Percentiles rank a stretch among this genome's conserved stretches.
phyloP scores from a whole-genome alignment of 106 monocot genomes.

The Ottelia alismoides region DNA sequence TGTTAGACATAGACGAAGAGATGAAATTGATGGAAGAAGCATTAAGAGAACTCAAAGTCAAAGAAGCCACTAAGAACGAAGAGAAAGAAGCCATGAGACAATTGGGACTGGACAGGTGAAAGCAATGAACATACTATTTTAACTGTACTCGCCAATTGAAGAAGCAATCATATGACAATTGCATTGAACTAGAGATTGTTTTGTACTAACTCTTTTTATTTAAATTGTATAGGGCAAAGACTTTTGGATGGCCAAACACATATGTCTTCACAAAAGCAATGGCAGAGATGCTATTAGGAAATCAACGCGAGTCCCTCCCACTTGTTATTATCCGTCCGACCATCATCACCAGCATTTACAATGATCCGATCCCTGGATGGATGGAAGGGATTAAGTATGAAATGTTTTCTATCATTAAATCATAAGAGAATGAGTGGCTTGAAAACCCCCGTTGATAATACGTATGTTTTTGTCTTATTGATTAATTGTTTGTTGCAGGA shows the following conservation, averaged over 20 bases:
- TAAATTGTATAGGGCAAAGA: constrained; percentile 52
- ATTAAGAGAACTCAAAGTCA: constrained; percentile 12
- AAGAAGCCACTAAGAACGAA: constrained; percentile 4
- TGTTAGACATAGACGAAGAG: constrained; percentile 47
- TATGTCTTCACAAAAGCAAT: constrained; percentile 82
- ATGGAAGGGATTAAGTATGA: constrained; percentile 62
- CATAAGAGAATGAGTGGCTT: too few species aligned
- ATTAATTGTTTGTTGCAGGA: constrained; percentile 22
- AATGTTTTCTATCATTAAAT: too few species aligned
- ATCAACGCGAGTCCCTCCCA: constrained; percentile 34
- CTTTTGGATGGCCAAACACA: constrained; percentile 78
- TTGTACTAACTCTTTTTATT: too few species aligned
- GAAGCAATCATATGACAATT: too few species aligned
- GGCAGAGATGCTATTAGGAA: constrained; percentile 68
- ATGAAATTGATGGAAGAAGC: constrained; percentile 25
- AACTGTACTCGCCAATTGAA: too few species aligned
- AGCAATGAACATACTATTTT: too few species aligned
- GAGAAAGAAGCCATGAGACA: constrained; percentile 46
- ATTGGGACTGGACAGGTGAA: constrained; percentile 46
- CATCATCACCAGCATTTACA: constrained; percentile 65
- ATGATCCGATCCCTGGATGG: constrained; percentile 73
- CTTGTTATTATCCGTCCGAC: constrained; percentile 64
- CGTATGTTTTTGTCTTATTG: too few species aligned
- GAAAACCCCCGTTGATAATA: too few species aligned
- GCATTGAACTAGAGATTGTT: too few species aligned